Base-by-base conservation (phyloP, 1,139 yeast genomes). In the Taiozyma sp. region DNA sequence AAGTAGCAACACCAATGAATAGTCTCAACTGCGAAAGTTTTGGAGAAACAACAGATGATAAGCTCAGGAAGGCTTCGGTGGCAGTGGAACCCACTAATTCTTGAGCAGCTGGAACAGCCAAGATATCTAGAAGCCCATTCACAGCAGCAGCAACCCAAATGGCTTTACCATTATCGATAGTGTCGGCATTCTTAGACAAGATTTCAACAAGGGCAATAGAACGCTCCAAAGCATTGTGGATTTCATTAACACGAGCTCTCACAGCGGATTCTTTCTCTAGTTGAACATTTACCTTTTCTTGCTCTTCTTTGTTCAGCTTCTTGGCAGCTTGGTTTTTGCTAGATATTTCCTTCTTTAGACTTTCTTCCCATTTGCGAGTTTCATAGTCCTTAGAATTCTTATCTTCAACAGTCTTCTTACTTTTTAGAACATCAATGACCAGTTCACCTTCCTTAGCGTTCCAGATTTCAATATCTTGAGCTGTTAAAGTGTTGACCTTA, bases 361-460 rank as follows among this genome's bases (percentile, higher is more conserved):
- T 79, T 61, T 86, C 92, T 66, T 93, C 99, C 98, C 99, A 93
- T 63, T 88, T 84, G 56, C 80, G 75, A 16, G 91, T 87, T 60
- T 88, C 96, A 64, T 88, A 89, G 62, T 91, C 97, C 63, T 83
- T 89, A 4, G 87, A 70, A 64, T 88, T 88, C 62, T 87, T 88
- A 46, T 74, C 72, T 13, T 67, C 67, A 40, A 67, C 67, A 27
- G 62, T 64, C 47, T 74, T 72, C 49, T 70, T 71, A 14, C 71
- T 64, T 27, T 72, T 73, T 48, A 87, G 70, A 4, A 87, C 83
- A 61, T 88, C 82, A 23, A 84, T 71, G 1, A 87, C 96, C 50
- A 89, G 68, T 51, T 79, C 82, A 9, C 92, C 96, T 48, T 84
- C 92, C 0, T 74, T 66, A 8, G 85, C 84, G 42, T 70, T 73